Evolutionary conservation across 768 basidiomycete species (phyloP), one percentile per base, ranked within the genome.

Genomic region (Chlorophyllum brunneum): DNA sequence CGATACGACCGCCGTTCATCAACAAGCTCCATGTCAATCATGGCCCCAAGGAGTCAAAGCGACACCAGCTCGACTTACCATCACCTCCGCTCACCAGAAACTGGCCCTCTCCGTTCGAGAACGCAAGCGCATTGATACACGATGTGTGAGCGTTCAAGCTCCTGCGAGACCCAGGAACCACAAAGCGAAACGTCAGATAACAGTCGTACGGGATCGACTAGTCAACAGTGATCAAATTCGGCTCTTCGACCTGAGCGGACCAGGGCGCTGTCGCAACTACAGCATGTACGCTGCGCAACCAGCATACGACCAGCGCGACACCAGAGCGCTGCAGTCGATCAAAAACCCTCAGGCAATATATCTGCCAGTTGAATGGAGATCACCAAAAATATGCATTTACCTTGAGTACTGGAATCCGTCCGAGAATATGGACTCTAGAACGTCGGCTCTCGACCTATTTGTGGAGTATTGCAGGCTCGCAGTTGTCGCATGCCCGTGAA

Each of bases 71-170:
- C 11, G 13, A 44, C 77, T 54, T 65, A 85, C 83, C 84, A 64
- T 87, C 85, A 29, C 86, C 85, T 24, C 82, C 86, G 59, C 81
- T 85, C 2, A 83, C 84, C 34, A 87, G 63, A 68, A 82, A 85
- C 50, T 79, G 72, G 1, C 81, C 83, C 27, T 78, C 76, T 6
- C 73, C 65, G n/a, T 76, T 75, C 2, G 85, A 85, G 54, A 86
- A 85, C 1, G 73, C 63, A 15, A 87, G 73, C 9, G 75, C 76
- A 61, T 87, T 87, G 38, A 87, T 77, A 62, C 85, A 87, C 8
- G 84, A 83, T 29, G 65, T 70, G 61, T 86, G 85, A 3, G 70
- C 76, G 11, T 54, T 37, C 10, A 77, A 58, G 47, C 67, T 70
- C 37, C 74, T 76, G 57, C 30, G 2, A 13, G 33, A 9, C 10